These are phyloP conservation scores for Tolypocladium tropicale DNA, from an alignment of 2,329 filamentous ascomycete species.

Conservation along the genomic window DNA sequence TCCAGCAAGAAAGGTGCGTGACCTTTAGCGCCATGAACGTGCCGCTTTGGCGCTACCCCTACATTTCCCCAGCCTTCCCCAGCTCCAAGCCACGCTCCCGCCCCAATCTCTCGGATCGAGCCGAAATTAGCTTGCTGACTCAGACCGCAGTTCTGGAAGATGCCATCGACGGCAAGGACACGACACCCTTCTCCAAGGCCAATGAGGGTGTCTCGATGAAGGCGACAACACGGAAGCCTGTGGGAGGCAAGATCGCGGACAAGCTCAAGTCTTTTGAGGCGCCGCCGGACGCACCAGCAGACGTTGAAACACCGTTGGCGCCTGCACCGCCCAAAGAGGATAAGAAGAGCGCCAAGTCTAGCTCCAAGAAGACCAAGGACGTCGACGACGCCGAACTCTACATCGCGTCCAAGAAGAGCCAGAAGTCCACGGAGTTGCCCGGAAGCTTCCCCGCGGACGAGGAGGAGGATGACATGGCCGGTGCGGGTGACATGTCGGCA, in stretches of 20 bases:
- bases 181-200: constrained; percentile 26
- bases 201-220: constrained; percentile 29
- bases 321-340: constrained; percentile 16
- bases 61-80: constrained; percentile 1
- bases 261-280: constrained; percentile 46
- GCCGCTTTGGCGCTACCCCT: constrained; percentile 5
- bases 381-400: constrained; percentile 20
- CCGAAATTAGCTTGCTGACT: constrained; percentile 41
- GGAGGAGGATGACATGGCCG: constrained; percentile 38
- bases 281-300: constrained; percentile 24
- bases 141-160: constrained; percentile 36
- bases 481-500: constrained; percentile 39
- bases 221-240: constrained; percentile 32
- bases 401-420: constrained; percentile 20
- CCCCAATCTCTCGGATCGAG: constrained; percentile 17
- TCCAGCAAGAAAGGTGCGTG: constrained; percentile 26
- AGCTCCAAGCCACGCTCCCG: constrained; percentile 1
- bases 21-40: constrained; percentile 10
- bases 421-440: constrained; percentile 18
- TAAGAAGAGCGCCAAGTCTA: constrained; percentile 21
- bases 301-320: constrained; percentile 27
- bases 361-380: constrained; percentile 28
- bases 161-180: constrained; percentile 27
- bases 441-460: constrained; percentile 49
- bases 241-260: constrained; percentile 44